Evolutionary conservation across 2,329 filamentous ascomycete species (phyloP).

Genomic region (Aspergillus brasiliensis): DNA sequence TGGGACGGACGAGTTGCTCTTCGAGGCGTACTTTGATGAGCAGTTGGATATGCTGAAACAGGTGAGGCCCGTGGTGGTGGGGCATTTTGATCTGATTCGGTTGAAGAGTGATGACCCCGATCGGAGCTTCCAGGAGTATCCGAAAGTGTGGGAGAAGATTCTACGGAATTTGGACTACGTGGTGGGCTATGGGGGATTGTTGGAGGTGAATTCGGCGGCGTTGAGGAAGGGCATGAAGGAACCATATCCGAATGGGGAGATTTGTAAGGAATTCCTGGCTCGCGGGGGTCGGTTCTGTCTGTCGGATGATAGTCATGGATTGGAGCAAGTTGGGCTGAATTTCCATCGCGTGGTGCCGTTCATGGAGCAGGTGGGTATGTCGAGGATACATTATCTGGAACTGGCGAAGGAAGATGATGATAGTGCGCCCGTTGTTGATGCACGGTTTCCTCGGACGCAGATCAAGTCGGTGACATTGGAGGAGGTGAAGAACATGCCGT

Average conservation of each 20-base stretch:
- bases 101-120: conserved; percentile 72
- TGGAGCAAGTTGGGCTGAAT: conserved; percentile 84
- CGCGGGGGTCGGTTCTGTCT: conserved; percentile 82
- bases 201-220: conserved; percentile 88
- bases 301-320: conserved; percentile 91
- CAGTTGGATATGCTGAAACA: conserved; percentile 78
- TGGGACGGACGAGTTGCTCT: conserved; percentile 72
- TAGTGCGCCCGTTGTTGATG: conserved; percentile 28
- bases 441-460: conserved; percentile 40
- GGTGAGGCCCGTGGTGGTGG: conserved; percentile 75
- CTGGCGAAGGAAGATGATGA: conserved; percentile 23
- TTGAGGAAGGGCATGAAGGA: conserved; percentile 87
- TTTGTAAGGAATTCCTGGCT: conserved; percentile 75
- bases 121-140: conserved; percentile 60
- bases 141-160: conserved; percentile 72
- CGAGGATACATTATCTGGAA: conserved; percentile 42
- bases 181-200: conserved; percentile 71
- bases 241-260: conserved; percentile 79
- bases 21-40: conserved; percentile 82
- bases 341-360: conserved; percentile 72
- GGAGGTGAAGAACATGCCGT: conserved; percentile 38
- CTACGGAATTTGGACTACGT: conserved; percentile 73
- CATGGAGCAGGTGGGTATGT: conserved; percentile 55
- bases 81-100: conserved; percentile 91
- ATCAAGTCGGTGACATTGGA: conserved; percentile 33